phyloP scores from a whole-genome alignment of 2,329 filamentous ascomycete genomes.

The Colletotrichum lindemuthianum region DNA sequence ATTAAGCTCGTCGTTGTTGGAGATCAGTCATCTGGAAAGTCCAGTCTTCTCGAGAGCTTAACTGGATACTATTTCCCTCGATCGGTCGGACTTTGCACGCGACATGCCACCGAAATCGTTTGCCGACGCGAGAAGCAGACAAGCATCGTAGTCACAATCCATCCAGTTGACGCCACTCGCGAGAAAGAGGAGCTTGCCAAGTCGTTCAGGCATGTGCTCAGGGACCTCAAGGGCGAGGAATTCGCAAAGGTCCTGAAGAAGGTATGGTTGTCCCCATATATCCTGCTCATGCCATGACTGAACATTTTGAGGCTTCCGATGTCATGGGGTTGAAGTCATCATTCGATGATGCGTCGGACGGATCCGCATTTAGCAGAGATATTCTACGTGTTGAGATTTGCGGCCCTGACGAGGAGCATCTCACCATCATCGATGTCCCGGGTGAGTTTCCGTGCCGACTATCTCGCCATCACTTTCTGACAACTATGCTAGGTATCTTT shows the following conservation, averaged over 20 bases:
- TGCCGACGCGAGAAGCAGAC: conserved; percentile 48
- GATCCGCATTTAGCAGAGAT: conserved; percentile 35
- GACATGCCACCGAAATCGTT: conserved; percentile 60
- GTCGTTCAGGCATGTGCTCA: conserved; percentile 79
- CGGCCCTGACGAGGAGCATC: conserved; percentile 37
- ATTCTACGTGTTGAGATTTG: conserved; percentile 38
- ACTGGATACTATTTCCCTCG: conserved; percentile 61
- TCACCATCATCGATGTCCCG: conserved; percentile 42
- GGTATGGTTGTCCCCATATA: conserved; percentile 49
- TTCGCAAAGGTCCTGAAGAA: conserved; percentile 23
- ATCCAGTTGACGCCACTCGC: conserved; percentile 39
- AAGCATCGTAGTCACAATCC: conserved; percentile 56
- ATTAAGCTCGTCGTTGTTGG: conserved; percentile 82
- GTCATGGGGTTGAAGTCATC: conserved; percentile 24
- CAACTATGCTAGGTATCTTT: conserved; percentile 47
- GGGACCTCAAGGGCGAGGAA: conserved; percentile 70
- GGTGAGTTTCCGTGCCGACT: conserved; percentile 54
- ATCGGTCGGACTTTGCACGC: conserved; percentile 55
- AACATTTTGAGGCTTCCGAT: conserved; percentile 9
- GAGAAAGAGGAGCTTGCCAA: conserved; percentile 8
- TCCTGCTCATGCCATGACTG: neutral
- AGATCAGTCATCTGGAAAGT: conserved; percentile 88
- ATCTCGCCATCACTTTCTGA: conserved; percentile 49
- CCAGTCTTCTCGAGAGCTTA: conserved; percentile 79
- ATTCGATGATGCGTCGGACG: neutral